Conservation (phyloP, 2,329 filamentous ascomycete genomes). For the Penicillium sp. region DNA sequence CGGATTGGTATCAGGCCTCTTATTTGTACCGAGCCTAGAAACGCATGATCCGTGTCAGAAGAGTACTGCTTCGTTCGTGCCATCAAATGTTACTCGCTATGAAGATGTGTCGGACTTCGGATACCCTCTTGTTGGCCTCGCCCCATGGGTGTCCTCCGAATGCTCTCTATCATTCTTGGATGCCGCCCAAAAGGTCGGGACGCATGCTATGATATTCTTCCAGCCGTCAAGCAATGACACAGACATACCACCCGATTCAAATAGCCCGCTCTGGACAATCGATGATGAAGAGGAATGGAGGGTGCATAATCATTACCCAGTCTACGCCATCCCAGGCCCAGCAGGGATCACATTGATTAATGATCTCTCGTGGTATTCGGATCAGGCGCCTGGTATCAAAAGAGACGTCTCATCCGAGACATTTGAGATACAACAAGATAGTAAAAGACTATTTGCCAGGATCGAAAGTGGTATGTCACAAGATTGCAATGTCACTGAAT, state of each 20-base stretch:
- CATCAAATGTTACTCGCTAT: constrained; percentile 70
- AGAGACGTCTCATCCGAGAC: constrained; percentile 29
- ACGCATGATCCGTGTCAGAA: constrained; percentile 61
- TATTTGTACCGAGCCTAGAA: constrained; percentile 77
- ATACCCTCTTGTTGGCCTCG: constrained; percentile 75
- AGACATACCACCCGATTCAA: constrained; percentile 63
- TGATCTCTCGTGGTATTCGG: constrained; percentile 73
- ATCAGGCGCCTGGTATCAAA: constrained; percentile 59
- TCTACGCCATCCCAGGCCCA: constrained; percentile 74
- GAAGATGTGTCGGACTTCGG: constrained; percentile 64
- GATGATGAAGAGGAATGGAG: constrained; percentile 71
- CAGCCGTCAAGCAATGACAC: constrained; percentile 47
- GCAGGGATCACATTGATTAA: constrained; percentile 68
- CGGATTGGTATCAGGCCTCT: constrained; percentile 68
- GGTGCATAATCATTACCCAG: constrained; percentile 67
- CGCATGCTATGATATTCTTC: constrained; percentile 61
- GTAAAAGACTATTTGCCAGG: constrained; percentile 49
- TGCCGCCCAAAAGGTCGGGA: constrained; percentile 59
- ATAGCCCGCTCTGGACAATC: constrained; percentile 68
- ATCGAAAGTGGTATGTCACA: constrained; percentile 46
- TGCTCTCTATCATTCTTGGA: constrained; percentile 74
- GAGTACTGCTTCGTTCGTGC: constrained; percentile 64
- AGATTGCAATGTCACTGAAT: constrained; percentile 28
- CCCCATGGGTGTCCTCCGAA: constrained; percentile 75
- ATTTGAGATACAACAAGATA: constrained; percentile 2